These are phyloP conservation scores for Blumeriella jaapii DNA, from an alignment of 2,329 filamentous ascomycete genomes.

Conservation along the genomic window DNA sequence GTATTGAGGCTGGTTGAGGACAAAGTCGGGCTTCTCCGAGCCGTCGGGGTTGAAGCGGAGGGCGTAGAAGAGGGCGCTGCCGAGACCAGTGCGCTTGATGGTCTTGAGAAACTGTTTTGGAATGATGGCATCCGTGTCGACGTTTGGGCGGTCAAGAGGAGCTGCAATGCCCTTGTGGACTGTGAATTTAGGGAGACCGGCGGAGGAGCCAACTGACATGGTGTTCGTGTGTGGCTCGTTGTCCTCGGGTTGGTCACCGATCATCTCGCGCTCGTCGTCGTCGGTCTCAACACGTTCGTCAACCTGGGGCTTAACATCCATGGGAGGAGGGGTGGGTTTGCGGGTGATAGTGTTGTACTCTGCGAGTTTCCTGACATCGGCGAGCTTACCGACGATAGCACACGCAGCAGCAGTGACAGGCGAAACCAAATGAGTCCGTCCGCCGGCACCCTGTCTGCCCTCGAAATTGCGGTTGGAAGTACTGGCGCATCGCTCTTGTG, in stretches of 20 bases:
- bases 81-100: constrained; percentile 93
- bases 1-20: constrained; percentile 86
- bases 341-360: constrained; percentile 36
- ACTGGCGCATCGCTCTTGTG: constrained; percentile 84
- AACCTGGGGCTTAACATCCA: constrained; percentile 33
- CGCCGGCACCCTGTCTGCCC: constrained; percentile 83
- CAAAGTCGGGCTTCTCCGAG: constrained; percentile 65
- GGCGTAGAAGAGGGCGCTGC: constrained; percentile 74
- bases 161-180: constrained; percentile 79
- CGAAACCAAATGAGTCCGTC: constrained; percentile 91
- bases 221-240: constrained; percentile 54
- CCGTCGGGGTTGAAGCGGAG: constrained; percentile 68
- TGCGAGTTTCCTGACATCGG: constrained; percentile 76
- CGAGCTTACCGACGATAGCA: constrained; percentile 78
- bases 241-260: constrained; percentile 52
- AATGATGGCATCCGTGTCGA: constrained; percentile 99
- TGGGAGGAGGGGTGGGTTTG: constrained; percentile 17
- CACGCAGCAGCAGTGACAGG: constrained; percentile 93
- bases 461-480: constrained; percentile 98
- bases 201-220: constrained; percentile 35
- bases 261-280: constrained; percentile 40
- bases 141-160: constrained; percentile 75
- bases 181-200: constrained; percentile 74
- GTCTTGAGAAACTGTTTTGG: constrained; percentile 99
- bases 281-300: constrained; percentile 42